A percentile compares a stretch with the other conserved stretches of the same genome.
phyloP scores from a whole-genome alignment of 257 asterid genomes.

The Solanum bulbocastanum region DNA sequence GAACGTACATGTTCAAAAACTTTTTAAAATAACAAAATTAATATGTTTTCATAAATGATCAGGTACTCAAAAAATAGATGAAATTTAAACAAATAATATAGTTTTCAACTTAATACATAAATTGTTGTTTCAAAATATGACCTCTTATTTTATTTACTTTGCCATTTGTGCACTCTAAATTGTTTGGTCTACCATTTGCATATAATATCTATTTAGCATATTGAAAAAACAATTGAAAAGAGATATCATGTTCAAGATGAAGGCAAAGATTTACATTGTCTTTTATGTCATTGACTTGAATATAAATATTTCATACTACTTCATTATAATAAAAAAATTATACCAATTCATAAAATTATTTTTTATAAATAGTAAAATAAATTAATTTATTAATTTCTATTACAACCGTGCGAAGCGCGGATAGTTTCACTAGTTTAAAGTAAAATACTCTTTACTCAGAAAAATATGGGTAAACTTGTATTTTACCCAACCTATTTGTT shows the following conservation, averaged over 20 bases:
- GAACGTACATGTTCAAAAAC: background rate
- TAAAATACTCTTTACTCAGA: background rate
- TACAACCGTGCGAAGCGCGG: background rate
- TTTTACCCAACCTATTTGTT: background rate
- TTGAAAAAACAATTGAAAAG: background rate
- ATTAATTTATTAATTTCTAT: no score
- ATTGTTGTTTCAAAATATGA: no score
- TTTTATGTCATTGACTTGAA: background rate
- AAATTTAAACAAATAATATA: no score
- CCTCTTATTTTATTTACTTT: background rate
- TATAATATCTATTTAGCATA: background rate
- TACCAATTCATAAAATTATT: no score
- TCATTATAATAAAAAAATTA: no score
- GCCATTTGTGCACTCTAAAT: background rate
- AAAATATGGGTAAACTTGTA: no score
- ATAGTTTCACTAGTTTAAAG: background rate
- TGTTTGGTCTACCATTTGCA: background rate
- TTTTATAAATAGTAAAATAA: no score
- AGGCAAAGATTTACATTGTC: background rate
- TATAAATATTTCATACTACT: background rate
- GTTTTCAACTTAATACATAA: background rate
- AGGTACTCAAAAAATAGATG: no score
- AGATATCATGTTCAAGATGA: background rate
- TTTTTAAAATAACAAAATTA: background rate
- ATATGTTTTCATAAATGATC: background rate